phyloP scores from a whole-genome alignment of 2,329 filamentous ascomycete species.

The Coleophoma eucalyptorum region DNA sequence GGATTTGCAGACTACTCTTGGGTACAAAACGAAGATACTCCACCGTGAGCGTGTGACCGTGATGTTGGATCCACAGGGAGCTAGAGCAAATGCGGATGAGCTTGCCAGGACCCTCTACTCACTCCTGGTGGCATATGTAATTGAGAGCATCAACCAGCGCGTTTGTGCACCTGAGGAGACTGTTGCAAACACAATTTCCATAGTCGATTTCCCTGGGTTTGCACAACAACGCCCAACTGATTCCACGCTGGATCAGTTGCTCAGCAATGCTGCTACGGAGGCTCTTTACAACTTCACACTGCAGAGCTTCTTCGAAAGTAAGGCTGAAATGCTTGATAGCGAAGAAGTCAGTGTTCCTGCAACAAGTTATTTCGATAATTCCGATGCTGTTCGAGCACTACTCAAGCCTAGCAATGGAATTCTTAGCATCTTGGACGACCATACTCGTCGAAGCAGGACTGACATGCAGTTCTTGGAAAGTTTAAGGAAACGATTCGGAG shows the following conservation, averaged over 20 bases:
- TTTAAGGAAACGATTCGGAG: slow-evolving; percentile 86
- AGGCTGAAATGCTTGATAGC: slow-evolving; percentile 87
- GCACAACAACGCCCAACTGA: slow-evolving; percentile 79
- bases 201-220: slow-evolving; percentile 96
- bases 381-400: slow-evolving; percentile 86
- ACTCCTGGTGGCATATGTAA: slow-evolving; percentile 87
- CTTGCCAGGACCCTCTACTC: slow-evolving; percentile 91
- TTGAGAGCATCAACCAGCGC: slow-evolving; percentile 87
- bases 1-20: slow-evolving; percentile 82
- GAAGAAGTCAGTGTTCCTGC: slow-evolving; percentile 89
- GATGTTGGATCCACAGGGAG: slow-evolving; percentile 91
- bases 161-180: slow-evolving; percentile 84
- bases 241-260: slow-evolving; percentile 83
- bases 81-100: slow-evolving; percentile 88
- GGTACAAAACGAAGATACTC: slow-evolving; percentile 96
- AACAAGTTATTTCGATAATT: slow-evolving; percentile 97
- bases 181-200: slow-evolving; percentile 88
- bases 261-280: slow-evolving; percentile 93
- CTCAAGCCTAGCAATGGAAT: slow-evolving; percentile 91
- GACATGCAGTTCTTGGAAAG: slow-evolving; percentile 90
- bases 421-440: slow-evolving; percentile 91
- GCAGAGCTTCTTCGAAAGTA: slow-evolving; percentile 93
- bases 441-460: slow-evolving; percentile 82
- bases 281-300: slow-evolving; percentile 89
- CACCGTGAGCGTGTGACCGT: slow-evolving; percentile 97